Evolutionary conservation across 192 early-diverging fungal species (phyloP).

Genomic region (Obelidium mucronatum): DNA sequence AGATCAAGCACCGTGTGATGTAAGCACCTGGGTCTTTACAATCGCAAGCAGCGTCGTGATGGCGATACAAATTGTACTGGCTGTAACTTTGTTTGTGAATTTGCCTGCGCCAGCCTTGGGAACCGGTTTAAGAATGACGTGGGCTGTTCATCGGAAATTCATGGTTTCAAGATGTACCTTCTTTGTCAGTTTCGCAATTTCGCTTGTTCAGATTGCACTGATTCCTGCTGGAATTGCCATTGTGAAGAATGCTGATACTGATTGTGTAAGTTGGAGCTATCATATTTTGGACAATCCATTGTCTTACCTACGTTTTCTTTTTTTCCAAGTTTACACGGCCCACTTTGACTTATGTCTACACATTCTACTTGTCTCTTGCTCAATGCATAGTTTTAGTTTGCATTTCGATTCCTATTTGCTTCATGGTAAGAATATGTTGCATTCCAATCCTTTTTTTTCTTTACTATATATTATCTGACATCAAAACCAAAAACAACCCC

Average conservation of each 20-base stretch:
- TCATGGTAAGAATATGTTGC: conserved; percentile 1
- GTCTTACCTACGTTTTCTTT: not conserved
- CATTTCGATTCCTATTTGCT: conserved; percentile 21
- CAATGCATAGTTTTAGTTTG: conserved; percentile 25
- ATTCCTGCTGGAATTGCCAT: conserved; percentile 24
- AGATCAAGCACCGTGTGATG: conserved; percentile 8
- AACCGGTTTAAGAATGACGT: conserved; percentile 20
- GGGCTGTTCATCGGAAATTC: conserved; percentile 15
- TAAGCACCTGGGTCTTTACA: not conserved
- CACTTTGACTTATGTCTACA: conserved; percentile 20
- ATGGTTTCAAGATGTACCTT: not conserved
- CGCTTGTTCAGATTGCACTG: conserved; percentile 16
- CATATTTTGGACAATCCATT: not conserved
- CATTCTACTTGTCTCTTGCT: conserved; percentile 20
- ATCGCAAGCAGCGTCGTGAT: conserved; percentile 9
- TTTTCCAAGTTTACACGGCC: not conserved
- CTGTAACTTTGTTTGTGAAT: not conserved
- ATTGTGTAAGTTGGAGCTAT: conserved; percentile 3
- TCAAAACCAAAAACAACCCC: not conserved
- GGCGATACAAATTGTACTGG: not conserved
- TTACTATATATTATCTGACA: not conserved
- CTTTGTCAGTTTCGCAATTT: not conserved
- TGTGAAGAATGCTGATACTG: conserved; percentile 1
- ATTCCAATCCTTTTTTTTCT: not conserved
- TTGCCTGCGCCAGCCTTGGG: not conserved